phyloP scores from a whole-genome alignment of 495 filamentous ascomycete genomes.

The Penicillium samsonianum region DNA sequence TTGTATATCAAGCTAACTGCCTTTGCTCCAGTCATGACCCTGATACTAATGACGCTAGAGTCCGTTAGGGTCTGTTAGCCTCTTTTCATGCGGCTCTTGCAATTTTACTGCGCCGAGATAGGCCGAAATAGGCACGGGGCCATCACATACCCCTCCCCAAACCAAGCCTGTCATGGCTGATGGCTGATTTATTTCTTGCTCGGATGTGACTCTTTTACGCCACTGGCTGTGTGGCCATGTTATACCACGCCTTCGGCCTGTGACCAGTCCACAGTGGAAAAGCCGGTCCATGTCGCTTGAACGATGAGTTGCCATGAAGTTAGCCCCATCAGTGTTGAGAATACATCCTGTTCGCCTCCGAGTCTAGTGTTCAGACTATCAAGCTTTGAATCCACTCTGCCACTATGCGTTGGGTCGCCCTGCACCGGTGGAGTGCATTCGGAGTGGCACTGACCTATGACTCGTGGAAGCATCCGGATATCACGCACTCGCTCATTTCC shows the following conservation, averaged over 20 bases:
- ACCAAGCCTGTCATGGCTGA: background rate
- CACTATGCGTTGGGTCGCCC: background rate
- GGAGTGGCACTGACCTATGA: background rate
- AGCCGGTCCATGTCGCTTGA: background rate
- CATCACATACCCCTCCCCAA: background rate
- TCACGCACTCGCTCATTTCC: constrained; percentile 11
- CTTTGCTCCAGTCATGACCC: constrained; percentile 10
- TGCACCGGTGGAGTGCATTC: background rate
- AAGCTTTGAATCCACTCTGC: background rate
- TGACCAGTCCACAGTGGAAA: background rate
- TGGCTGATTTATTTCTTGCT: background rate
- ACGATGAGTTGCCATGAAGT: background rate
- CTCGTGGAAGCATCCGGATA: background rate
- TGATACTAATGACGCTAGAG: constrained; percentile 9
- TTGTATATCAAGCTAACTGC: background rate
- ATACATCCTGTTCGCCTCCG: background rate
- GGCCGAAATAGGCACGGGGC: constrained; percentile 9
- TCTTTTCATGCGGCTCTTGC: constrained; percentile 28
- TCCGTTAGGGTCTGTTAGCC: constrained; percentile 12
- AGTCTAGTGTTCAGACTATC: constrained; percentile 5
- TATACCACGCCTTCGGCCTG: background rate
- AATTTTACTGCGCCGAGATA: constrained; percentile 12
- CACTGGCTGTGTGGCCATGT: background rate
- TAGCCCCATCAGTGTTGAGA: background rate
- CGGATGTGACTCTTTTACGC: constrained; percentile 2